Evolutionary conservation across 208 protist genomes (phyloP).

Genomic region (Blechomonas ayalai): DNA sequence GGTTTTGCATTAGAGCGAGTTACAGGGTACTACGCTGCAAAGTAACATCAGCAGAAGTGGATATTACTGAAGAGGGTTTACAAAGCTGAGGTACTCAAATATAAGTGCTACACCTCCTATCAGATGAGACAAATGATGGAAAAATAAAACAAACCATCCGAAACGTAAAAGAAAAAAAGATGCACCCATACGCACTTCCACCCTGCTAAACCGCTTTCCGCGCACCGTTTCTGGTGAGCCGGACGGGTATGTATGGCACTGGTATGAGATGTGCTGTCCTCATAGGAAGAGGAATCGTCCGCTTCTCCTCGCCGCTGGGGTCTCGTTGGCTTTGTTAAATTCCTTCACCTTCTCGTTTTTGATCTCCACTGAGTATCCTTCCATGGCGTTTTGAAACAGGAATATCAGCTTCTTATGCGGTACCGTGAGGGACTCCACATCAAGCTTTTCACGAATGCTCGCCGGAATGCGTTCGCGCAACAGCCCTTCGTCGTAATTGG

Average conservation of each 20-base stretch:
- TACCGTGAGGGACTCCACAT: slow-evolving; percentile 32
- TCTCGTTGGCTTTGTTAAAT: slow-evolving; percentile 31
- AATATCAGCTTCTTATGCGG: slow-evolving; percentile 58
- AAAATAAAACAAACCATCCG: not conserved
- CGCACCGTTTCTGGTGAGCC: too few relatives aligned
- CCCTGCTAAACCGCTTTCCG: not conserved
- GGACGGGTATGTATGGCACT: too few relatives aligned
- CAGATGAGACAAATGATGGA: not conserved
- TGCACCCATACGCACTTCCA: slow-evolving; percentile 3
- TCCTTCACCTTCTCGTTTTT: slow-evolving; percentile 58
- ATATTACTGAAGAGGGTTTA: too few relatives aligned
- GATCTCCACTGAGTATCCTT: slow-evolving; percentile 36
- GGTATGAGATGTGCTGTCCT: not conserved
- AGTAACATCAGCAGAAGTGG: too few relatives aligned
- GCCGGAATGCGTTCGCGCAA: slow-evolving; percentile 43
- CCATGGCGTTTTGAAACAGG: slow-evolving; percentile 69
- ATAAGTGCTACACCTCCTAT: too few relatives aligned
- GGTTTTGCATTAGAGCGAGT: too few relatives aligned
- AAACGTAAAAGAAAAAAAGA: slow-evolving; percentile 10
- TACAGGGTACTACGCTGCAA: too few relatives aligned
- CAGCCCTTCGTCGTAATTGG: slow-evolving; percentile 74
- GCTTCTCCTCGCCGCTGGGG: slow-evolving; percentile 7
- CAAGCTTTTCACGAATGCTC: slow-evolving; percentile 43
- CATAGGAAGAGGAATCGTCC: slow-evolving; percentile 29
- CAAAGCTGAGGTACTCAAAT: slow-evolving; percentile 76